Conservation (phyloP, 2,329 filamentous ascomycete genomes). For the Tolypocladium ovalisporum region DNA sequence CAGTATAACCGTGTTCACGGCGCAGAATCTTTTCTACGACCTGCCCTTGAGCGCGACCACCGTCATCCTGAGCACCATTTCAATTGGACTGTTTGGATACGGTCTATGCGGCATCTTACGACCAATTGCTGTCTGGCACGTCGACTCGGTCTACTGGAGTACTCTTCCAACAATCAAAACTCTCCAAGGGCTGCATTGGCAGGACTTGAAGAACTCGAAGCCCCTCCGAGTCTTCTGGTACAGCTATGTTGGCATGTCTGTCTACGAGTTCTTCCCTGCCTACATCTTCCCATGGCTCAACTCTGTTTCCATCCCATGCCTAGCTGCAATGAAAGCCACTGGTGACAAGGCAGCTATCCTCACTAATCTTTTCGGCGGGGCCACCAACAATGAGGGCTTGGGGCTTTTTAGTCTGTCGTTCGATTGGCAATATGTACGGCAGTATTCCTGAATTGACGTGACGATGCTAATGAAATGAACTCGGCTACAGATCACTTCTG, state of each 20-base stretch:
- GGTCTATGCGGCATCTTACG: constrained; percentile 41
- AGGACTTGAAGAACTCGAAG: constrained; percentile 36
- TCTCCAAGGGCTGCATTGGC: constrained; percentile 44
- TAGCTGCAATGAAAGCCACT: constrained; percentile 31
- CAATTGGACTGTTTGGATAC: constrained; percentile 44
- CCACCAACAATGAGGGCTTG: not conserved
- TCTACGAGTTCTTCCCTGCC: constrained; percentile 42
- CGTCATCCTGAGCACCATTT: constrained; percentile 20
- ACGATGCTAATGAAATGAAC: not conserved
- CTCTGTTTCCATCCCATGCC: constrained; percentile 40
- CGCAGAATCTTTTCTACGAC: not conserved
- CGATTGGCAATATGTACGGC: not conserved
- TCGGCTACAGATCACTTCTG: not conserved
- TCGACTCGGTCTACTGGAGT: constrained; percentile 45
- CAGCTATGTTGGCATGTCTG: constrained; percentile 33
- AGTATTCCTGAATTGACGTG: not conserved
- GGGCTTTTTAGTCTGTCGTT: not conserved
- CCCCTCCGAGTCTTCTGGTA: constrained; percentile 43
- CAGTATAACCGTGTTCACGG: not conserved
- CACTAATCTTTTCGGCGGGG: not conserved
- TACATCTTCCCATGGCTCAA: constrained; percentile 47
- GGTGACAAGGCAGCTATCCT: not conserved
- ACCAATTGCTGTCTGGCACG: constrained; percentile 43
- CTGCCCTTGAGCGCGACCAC: not conserved
- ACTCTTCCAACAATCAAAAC: constrained; percentile 41